phyloP scores from a whole-genome alignment of 78 protist species.

The Polysphondylium violaceum region DNA sequence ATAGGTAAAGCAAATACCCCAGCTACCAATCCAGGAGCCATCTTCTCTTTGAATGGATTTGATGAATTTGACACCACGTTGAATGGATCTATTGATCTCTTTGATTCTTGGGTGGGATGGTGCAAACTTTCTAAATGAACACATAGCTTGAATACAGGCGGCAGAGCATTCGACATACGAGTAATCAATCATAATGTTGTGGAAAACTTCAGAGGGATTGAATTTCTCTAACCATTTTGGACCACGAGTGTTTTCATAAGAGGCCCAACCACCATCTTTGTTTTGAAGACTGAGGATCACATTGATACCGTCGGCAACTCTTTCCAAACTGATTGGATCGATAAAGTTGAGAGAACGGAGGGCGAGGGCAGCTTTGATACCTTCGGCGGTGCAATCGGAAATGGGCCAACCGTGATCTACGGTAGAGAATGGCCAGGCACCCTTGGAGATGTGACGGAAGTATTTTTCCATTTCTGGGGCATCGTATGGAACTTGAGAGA shows the following conservation, averaged over 20 bases:
- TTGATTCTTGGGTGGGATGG: constrained; percentile 89
- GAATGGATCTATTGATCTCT: constrained; percentile 39
- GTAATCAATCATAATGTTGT: constrained; percentile 96
- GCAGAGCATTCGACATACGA: constrained; percentile 92
- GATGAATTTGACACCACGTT: constrained; percentile 71
- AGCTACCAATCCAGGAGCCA: constrained; percentile 91
- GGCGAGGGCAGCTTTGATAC: constrained; percentile 84
- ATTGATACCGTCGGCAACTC: constrained; percentile 91
- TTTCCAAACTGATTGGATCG: constrained; percentile 57
- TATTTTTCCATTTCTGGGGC: constrained; percentile 45
- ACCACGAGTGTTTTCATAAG: constrained; percentile 91
- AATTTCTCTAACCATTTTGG: constrained; percentile 86
- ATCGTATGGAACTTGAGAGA: constrained; percentile 87
- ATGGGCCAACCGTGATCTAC: constrained; percentile 95
- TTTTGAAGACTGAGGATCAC: constrained; percentile 91
- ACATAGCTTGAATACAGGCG: constrained; percentile 86
- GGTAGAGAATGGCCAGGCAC: constrained; percentile 97
- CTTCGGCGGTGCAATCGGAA: constrained; percentile 97
- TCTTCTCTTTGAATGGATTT: constrained; percentile 84
- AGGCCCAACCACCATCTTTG: constrained; percentile 92
- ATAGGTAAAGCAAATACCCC: constrained; percentile 96
- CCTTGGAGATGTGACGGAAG: constrained; percentile 90
- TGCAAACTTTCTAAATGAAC: constrained; percentile 67
- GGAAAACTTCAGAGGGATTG: constrained; percentile 94
- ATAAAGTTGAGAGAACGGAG: constrained; percentile 39